Conservation (phyloP, 1,139 yeast genomes). For the Saccharomyces pastorianus region DNA sequence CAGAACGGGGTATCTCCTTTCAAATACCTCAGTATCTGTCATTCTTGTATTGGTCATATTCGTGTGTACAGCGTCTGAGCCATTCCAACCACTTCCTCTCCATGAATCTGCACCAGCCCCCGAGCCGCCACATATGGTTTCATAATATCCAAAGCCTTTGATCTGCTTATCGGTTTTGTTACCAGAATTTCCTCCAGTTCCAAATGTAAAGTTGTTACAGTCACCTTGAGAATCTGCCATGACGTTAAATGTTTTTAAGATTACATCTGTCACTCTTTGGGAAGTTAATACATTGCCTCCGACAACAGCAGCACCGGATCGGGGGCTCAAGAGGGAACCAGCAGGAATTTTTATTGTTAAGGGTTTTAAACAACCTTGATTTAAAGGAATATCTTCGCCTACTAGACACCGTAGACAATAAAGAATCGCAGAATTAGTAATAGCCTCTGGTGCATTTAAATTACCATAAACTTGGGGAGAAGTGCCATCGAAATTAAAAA, state of each 20-base stretch:
- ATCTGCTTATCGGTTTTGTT: constrained; percentile 34
- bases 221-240: constrained; percentile 77
- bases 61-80: constrained; percentile 57
- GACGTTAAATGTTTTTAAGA: constrained; percentile 65
- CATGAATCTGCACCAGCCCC: constrained; percentile 59
- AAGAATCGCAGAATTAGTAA: constrained; percentile 71
- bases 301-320: constrained; percentile 73
- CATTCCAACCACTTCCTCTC: constrained; percentile 51
- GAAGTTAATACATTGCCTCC: constrained; percentile 89
- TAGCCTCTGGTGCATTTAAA: constrained; percentile 62
- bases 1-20: constrained; percentile 59
- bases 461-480: constrained; percentile 55
- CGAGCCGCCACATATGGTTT: constrained; percentile 63
- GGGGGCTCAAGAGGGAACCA: constrained; percentile 62
- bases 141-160: constrained; percentile 62
- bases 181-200: constrained; percentile 38
- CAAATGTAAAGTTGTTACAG: constrained; percentile 67
- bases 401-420: constrained; percentile 72
- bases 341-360: constrained; percentile 57
- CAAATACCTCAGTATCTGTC: constrained; percentile 62
- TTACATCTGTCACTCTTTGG: constrained; percentile 73
- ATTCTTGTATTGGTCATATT: constrained; percentile 67
- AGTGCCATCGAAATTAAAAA: constrained; percentile 43
- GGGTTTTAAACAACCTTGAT: constrained; percentile 77
- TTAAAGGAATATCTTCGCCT: constrained; percentile 70